Evolutionary conservation across 2,329 filamentous ascomycete genomes (phyloP), one percentile per base, ranked within the genome.

Genomic region (Erysiphe neolycopersici): DNA sequence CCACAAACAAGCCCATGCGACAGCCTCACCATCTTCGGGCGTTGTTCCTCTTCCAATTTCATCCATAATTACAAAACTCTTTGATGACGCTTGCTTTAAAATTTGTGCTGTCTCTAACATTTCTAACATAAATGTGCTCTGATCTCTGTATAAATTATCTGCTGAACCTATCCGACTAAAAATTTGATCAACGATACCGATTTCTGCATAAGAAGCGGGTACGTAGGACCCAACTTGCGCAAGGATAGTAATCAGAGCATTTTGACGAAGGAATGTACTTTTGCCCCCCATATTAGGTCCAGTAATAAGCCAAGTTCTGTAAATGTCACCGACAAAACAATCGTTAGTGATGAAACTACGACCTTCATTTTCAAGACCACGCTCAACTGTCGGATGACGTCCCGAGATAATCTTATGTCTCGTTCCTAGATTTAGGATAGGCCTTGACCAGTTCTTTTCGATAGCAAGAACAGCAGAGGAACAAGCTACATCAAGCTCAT

Each of bases 211-310:
- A 19, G 77, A 71, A 0, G 89, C 89, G 0, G 89, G 89, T 0
- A 98, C 87, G 58, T 85, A 95, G 48, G 78, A 85, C 11, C 89
- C 89, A 2, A 83, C 76, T 60, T 98, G 89, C 1, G 89, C 87
- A 13, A 98, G 69, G 48, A 98, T 82, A 0, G 82, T 84, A 51
- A 95, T 91, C 43, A 98, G 68, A 2, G 89, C 89, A 59, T 93
- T 95, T 54, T 98, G 91, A 0, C 89, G 79, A 5, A 98, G 66
- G 55, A 93, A 98, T 0, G 89, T 98, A 57, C 79, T 87, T 62
- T 98, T 98, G 41, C 89, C 89, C 1, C 79, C 89, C 89, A 98
- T 98, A 60, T 98, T 98, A n/a, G 89, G 89, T 0, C 89, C 64
- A 51, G 80, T 69, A 69, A 87, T 63, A 58, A 71, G 53, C 76